phyloP scores from a whole-genome alignment of 371 early-diverging fungal genomes.

The Rhizopus delemar region DNA sequence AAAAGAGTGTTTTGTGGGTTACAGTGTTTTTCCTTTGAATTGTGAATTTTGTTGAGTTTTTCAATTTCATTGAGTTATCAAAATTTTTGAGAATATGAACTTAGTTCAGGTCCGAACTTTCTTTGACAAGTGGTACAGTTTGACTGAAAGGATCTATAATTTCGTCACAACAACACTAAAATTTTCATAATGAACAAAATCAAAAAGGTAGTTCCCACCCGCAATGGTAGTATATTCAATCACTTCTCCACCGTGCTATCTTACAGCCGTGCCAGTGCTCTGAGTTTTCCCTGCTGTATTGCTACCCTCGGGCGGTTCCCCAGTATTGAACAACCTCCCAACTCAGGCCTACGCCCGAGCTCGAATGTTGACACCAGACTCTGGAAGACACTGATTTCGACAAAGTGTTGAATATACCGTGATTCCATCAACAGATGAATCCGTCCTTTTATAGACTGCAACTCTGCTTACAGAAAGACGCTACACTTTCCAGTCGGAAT shows the following conservation, averaged over 20 bases:
- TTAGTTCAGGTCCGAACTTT: no score
- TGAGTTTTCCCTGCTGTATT: slow-evolving; percentile 66
- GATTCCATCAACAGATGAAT: slow-evolving; percentile 43
- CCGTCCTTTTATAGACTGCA: slow-evolving; percentile 52
- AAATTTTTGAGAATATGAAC: no score
- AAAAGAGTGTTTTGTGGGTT: no score
- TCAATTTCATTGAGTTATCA: no score
- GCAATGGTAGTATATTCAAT: slow-evolving; percentile 40
- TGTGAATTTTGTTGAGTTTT: no score
- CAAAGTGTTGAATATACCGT: slow-evolving; percentile 42
- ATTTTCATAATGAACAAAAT: slow-evolving; percentile 3
- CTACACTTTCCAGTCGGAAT: slow-evolving; percentile 40
- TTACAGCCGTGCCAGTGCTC: slow-evolving; percentile 58
- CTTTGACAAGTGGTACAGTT: no score
- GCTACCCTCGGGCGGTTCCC: slow-evolving; percentile 61
- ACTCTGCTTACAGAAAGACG: slow-evolving; percentile 51
- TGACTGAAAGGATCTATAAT: no score
- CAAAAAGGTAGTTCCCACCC: slow-evolving; percentile 47
- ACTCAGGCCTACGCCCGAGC: slow-evolving; percentile 38
- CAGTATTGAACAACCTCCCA: slow-evolving; percentile 59
- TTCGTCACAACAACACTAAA: no score
- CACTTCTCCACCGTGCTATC: slow-evolving; percentile 58
- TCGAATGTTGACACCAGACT: slow-evolving; percentile 58
- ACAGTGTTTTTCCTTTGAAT: no score
- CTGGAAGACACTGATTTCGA: slow-evolving; percentile 55